Conservation (phyloP, 129 eudicot species). For the Helianthus tuberosus region DNA sequence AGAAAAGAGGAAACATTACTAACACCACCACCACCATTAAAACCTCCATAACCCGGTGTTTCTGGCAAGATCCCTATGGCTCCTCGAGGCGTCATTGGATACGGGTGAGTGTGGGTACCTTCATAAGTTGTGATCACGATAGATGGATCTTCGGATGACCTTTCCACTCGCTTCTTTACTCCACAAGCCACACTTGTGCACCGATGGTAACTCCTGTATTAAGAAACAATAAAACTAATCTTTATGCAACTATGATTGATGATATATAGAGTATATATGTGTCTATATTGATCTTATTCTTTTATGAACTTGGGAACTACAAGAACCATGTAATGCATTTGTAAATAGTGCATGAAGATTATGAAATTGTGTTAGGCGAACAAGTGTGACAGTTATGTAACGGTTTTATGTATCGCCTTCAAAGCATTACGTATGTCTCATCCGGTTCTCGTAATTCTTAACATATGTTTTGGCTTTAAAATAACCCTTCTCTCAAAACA, state of each 20-base stretch:
- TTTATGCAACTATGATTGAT: neutral
- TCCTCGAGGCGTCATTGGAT: conserved; percentile 82
- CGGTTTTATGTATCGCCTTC: too few relatives aligned
- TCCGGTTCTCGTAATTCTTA: too few relatives aligned
- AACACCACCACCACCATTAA: conserved; percentile 17
- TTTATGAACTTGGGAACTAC: too few relatives aligned
- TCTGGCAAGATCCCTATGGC: conserved; percentile 54
- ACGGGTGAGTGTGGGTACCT: conserved; percentile 86
- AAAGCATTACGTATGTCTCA: too few relatives aligned
- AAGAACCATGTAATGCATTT: too few relatives aligned
- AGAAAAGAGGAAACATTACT: conserved; percentile 35
- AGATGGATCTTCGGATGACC: conserved; percentile 77
- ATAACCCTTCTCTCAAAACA: too few relatives aligned
- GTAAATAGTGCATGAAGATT: too few relatives aligned
- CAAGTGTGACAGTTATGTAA: too few relatives aligned
- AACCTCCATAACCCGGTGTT: conserved; percentile 35
- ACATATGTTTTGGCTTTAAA: too few relatives aligned
- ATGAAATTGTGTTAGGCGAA: too few relatives aligned
- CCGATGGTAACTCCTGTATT: conserved; percentile 84
- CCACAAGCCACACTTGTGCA: conserved; percentile 94
- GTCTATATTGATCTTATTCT: neutral
- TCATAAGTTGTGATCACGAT: conserved; percentile 94
- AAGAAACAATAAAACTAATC: conserved; percentile 8
- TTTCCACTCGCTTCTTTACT: conserved; percentile 89
- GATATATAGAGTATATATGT: too few relatives aligned